These are phyloP conservation scores for Ramalina peruviana DNA, from an alignment of 495 filamentous ascomycete species.

Conservation along the genomic window DNA sequence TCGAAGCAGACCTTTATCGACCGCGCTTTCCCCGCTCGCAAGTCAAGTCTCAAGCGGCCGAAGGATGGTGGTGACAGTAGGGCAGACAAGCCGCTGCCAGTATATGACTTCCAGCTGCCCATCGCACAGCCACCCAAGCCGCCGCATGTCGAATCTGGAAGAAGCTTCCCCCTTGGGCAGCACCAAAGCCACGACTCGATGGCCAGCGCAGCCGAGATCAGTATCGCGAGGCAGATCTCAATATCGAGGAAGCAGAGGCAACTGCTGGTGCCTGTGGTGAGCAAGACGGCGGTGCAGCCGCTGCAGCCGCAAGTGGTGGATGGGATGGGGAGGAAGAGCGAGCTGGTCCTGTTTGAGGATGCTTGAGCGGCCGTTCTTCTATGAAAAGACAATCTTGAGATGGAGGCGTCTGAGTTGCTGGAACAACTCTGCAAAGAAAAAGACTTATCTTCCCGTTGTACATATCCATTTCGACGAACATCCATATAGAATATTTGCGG, in stretches of 20 bases:
- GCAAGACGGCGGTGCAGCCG: constrained; percentile 10
- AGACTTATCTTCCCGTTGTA: background rate
- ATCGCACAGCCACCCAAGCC: background rate
- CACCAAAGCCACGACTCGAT: constrained; percentile 10
- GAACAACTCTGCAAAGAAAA: background rate
- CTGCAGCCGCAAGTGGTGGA: constrained; percentile 11
- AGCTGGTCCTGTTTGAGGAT: constrained; percentile 1
- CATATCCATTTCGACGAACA: background rate
- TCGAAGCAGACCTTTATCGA: constrained; percentile 2
- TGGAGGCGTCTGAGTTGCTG: background rate
- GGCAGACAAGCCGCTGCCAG: background rate
- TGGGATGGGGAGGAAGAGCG: constrained; percentile 12
- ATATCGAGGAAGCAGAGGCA: constrained; percentile 40
- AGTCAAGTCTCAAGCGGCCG: constrained; percentile 7
- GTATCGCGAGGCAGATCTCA: constrained; percentile 45
- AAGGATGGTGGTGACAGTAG: background rate
- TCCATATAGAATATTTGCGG: background rate
- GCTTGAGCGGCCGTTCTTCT: background rate
- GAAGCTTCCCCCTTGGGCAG: constrained; percentile 19
- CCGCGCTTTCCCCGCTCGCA: constrained; percentile 6
- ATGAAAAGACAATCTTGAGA: background rate
- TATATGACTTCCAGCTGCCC: background rate
- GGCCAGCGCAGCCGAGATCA: constrained; percentile 36
- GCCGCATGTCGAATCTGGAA: background rate
- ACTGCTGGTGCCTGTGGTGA: constrained; percentile 22